These are phyloP conservation scores for Trichoderma aggressivum DNA, from an alignment of 2,329 filamentous ascomycete genomes.

Conservation along the genomic window DNA sequence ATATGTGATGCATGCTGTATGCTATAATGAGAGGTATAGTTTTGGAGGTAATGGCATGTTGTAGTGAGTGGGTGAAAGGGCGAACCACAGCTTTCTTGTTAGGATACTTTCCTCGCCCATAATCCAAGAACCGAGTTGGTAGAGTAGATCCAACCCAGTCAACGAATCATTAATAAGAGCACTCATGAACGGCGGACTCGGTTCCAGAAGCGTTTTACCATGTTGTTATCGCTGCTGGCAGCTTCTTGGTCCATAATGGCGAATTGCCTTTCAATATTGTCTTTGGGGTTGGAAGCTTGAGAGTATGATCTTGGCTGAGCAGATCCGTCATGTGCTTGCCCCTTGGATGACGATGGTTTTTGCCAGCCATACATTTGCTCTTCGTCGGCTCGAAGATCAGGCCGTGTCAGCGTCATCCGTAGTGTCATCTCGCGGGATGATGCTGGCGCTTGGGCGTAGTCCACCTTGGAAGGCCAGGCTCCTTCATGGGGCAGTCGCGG, in stretches of 20 bases:
- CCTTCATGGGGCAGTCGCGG: conserved; percentile 28
- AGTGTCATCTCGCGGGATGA: conserved; percentile 85
- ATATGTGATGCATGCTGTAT: conserved; percentile 7
- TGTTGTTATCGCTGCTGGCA: conserved; percentile 42
- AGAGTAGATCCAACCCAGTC: background rate
- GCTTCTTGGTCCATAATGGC: conserved; percentile 52
- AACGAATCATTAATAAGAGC: background rate
- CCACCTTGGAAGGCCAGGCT: conserved; percentile 31
- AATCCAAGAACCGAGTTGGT: background rate
- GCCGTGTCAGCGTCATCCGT: conserved; percentile 89
- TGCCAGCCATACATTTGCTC: conserved; percentile 71
- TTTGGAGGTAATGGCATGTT: background rate
- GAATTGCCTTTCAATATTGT: conserved; percentile 53
- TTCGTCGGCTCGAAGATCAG: conserved; percentile 76
- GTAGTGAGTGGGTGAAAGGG: background rate
- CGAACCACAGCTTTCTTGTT: background rate
- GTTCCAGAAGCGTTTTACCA: conserved; percentile 64
- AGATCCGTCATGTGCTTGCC: conserved; percentile 36
- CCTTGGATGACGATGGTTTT: conserved; percentile 38
- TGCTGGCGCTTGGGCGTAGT: conserved; percentile 50
- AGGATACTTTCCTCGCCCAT: background rate
- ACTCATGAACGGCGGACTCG: conserved; percentile 47
- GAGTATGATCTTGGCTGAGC: conserved; percentile 30
- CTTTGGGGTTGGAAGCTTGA: conserved; percentile 42
- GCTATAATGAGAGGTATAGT: conserved; percentile 4